A percentile compares a stretch with the other conserved stretches of the same genome.
phyloP scores from a whole-genome alignment of 768 basidiomycete species.

The Pisolithus tinctorius region DNA sequence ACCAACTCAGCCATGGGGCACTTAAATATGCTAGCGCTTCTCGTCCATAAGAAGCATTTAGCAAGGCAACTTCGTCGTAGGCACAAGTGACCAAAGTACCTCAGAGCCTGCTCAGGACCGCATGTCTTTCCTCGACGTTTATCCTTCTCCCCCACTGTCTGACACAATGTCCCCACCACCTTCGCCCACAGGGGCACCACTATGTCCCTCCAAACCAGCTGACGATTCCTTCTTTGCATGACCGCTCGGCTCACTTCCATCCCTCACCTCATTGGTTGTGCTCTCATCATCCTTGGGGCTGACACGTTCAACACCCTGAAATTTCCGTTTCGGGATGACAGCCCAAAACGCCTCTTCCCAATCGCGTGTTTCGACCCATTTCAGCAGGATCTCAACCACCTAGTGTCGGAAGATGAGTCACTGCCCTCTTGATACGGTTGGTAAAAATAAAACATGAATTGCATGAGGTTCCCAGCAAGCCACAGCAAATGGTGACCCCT shows the following conservation, averaged over 20 bases:
- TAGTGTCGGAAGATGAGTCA: slow-evolving; percentile 12
- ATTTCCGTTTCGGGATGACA: slow-evolving; percentile 93
- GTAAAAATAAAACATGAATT: slow-evolving; percentile 1
- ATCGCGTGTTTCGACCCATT: slow-evolving; percentile 78
- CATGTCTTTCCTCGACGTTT: too few species aligned
- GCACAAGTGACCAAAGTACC: too few species aligned
- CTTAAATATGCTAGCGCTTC: neutral
- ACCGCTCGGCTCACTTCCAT: slow-evolving; percentile 2
- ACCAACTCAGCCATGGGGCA: slow-evolving; percentile 51
- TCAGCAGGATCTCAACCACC: slow-evolving; percentile 85
- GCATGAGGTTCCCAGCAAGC: neutral
- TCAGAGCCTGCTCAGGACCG: too few species aligned
- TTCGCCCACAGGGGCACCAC: neutral
- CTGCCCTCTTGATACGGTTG: neutral
- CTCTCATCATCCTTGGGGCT: slow-evolving; percentile 9
- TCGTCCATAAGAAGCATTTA: neutral
- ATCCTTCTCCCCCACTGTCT: neutral
- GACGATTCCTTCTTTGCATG: neutral
- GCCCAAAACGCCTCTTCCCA: slow-evolving; percentile 85
- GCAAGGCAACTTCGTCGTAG: too few species aligned
- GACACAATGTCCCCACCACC: neutral
- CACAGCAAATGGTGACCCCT: neutral
- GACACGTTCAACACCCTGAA: slow-evolving; percentile 33
- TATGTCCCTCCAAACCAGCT: neutral
- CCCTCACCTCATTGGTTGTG: slow-evolving; percentile 13